phyloP scores from a whole-genome alignment of 495 filamentous ascomycete species.

The Aspergillus olivimuriae region DNA sequence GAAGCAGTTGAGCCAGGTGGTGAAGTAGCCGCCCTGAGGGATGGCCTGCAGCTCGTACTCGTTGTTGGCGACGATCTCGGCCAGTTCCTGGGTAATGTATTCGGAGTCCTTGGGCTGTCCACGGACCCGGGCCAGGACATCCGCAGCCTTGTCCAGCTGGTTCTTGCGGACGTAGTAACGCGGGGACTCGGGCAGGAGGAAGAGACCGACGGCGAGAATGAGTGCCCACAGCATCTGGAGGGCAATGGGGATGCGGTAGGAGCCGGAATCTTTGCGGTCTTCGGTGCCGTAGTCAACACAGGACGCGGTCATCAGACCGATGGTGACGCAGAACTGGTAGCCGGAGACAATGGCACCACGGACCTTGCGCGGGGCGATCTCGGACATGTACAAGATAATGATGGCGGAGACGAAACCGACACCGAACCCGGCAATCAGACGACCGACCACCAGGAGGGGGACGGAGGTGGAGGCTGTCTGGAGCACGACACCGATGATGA shows the following conservation, averaged over 20 bases:
- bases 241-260: conserved; percentile 66
- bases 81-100: conserved; percentile 59
- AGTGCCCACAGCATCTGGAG: conserved; percentile 63
- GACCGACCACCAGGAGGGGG: conserved; percentile 58
- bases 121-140: conserved; percentile 36
- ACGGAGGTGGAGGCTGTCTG: conserved; percentile 48
- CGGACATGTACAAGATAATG: conserved; percentile 70
- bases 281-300: conserved; percentile 66
- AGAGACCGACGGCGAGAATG: conserved; percentile 57
- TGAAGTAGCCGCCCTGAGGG: conserved; percentile 52
- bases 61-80: conserved; percentile 71
- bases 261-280: conserved; percentile 52
- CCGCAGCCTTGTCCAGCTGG: conserved; percentile 31
- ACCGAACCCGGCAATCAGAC: conserved; percentile 66
- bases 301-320: conserved; percentile 66
- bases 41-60: conserved; percentile 60
- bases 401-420: conserved; percentile 70
- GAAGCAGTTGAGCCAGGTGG: conserved; percentile 63
- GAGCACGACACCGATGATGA: conserved; percentile 56
- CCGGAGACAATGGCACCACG: conserved; percentile 63
- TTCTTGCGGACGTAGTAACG: conserved; percentile 58
- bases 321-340: conserved; percentile 68
- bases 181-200: conserved; percentile 71
- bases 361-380: conserved; percentile 55
- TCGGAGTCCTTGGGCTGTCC: conserved; percentile 50